Conservation (phyloP, 805 yeast genomes). For the Myxozyma mucilagina region DNA sequence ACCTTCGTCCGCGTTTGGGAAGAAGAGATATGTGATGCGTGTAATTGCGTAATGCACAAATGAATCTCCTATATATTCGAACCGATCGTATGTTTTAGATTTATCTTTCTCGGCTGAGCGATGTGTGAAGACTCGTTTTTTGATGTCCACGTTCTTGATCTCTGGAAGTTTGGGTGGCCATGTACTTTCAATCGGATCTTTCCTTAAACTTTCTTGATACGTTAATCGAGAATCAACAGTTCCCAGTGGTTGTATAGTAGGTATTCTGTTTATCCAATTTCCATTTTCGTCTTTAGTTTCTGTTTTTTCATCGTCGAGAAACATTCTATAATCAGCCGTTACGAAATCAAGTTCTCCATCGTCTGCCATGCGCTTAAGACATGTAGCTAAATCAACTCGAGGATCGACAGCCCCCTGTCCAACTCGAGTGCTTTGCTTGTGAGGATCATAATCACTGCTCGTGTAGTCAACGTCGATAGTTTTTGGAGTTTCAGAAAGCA, state of each 20-base stretch:
- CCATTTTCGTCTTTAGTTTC: neutral
- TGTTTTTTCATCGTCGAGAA: neutral
- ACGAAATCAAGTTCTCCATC: slow-evolving; percentile 21
- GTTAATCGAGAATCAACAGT: slow-evolving; percentile 1
- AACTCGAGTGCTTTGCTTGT: neutral
- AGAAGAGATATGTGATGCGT: slow-evolving; percentile 59
- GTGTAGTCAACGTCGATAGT: slow-evolving; percentile 19
- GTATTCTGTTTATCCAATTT: slow-evolving; percentile 3
- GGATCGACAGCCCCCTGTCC: slow-evolving; percentile 12
- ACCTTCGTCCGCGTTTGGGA: slow-evolving; percentile 77
- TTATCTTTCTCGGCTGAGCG: slow-evolving; percentile 55
- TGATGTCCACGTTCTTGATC: slow-evolving; percentile 58
- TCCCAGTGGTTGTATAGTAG: neutral
- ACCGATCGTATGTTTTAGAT: slow-evolving; percentile 47
- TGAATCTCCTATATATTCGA: slow-evolving; percentile 32
- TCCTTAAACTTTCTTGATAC: neutral
- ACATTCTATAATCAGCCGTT: slow-evolving; percentile 5
- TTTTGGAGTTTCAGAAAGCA: slow-evolving; percentile 16
- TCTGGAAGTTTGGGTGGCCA: slow-evolving; percentile 73
- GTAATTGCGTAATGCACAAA: slow-evolving; percentile 56
- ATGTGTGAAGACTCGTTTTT: slow-evolving; percentile 76
- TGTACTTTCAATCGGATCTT: neutral
- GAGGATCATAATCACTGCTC: neutral
- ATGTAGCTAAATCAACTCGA: slow-evolving; percentile 21
- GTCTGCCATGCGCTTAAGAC: slow-evolving; percentile 18